phyloP scores from a whole-genome alignment of 352 stramenopile species.

The Globisporangium carolinianum region DNA sequence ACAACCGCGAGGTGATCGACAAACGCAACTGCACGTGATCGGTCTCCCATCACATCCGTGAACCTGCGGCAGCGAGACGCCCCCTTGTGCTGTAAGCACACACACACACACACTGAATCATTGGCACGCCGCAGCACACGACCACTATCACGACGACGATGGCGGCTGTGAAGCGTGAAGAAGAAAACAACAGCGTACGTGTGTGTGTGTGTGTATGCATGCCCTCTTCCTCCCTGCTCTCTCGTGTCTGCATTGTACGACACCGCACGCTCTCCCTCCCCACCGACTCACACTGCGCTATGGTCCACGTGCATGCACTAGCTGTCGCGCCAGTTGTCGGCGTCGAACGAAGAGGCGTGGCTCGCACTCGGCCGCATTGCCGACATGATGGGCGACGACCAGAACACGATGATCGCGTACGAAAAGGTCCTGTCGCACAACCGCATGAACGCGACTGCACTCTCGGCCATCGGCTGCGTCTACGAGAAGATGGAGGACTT shows the following conservation, averaged over 20 bases:
- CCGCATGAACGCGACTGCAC: slow-evolving; percentile 70
- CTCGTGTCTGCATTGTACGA: neutral
- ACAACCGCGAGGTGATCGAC: too few species aligned
- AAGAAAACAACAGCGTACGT: slow-evolving; percentile 68
- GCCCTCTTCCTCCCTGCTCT: slow-evolving; percentile 2
- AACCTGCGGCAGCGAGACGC: too few species aligned
- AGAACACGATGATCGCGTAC: slow-evolving; percentile 85
- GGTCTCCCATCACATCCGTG: too few species aligned
- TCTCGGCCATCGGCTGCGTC: slow-evolving; percentile 81
- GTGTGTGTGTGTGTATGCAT: neutral
- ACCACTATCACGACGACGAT: neutral
- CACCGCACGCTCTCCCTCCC: too few species aligned
- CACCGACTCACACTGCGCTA: too few species aligned
- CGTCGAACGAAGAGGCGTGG: slow-evolving; percentile 80
- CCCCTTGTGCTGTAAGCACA: too few species aligned
- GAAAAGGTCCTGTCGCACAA: slow-evolving; percentile 87
- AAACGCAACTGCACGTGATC: too few species aligned
- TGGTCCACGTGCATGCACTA: slow-evolving; percentile 6
- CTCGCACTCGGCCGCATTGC: slow-evolving; percentile 75
- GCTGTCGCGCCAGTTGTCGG: slow-evolving; percentile 64
- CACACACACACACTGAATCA: neutral
- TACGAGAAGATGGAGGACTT: slow-evolving; percentile 87
- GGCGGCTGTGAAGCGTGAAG: slow-evolving; percentile 5
- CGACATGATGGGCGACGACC: slow-evolving; percentile 88
- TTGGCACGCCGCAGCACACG: too few species aligned